Evolutionary conservation across 768 basidiomycete species (phyloP).

Genomic region (Rubroboletus pulcherrimus): DNA sequence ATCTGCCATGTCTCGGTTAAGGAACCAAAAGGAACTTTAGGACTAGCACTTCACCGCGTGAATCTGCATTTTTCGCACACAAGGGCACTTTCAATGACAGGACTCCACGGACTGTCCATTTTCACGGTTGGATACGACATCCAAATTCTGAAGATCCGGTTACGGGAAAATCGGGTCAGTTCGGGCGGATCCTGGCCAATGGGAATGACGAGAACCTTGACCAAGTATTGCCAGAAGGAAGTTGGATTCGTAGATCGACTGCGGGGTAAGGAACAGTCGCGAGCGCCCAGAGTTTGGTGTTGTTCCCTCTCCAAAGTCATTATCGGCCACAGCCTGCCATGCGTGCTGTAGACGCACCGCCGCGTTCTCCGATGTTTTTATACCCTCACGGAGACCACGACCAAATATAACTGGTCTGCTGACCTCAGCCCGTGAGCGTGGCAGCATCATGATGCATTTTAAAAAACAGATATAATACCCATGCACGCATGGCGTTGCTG

Average conservation of each 20-base stretch:
- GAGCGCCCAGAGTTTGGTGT: neutral
- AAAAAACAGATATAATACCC: neutral
- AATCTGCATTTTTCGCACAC: conserved; percentile 18
- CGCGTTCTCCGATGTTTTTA: neutral
- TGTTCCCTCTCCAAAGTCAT: neutral
- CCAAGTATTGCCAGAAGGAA: neutral
- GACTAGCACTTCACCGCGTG: conserved; percentile 20
- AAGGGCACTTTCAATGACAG: conserved; percentile 1
- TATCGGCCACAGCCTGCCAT: neutral
- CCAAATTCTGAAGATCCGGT: conserved; percentile 23
- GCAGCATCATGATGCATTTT: neutral
- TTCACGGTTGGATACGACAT: conserved; percentile 3
- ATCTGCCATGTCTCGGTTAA: conserved; percentile 23
- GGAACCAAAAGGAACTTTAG: conserved; percentile 10
- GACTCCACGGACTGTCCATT: conserved; percentile 10
- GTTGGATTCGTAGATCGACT: conserved; percentile 6
- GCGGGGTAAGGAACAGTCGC: conserved; percentile 10
- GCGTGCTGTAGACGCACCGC: neutral
- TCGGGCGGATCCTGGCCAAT: conserved; percentile 21
- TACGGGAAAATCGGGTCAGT: conserved; percentile 14
- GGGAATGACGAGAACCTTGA: conserved; percentile 5
- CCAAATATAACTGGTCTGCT: conserved; percentile 14
- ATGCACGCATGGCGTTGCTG: conserved; percentile 10
- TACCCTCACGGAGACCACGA: neutral
- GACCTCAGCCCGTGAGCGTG: conserved; percentile 1